phyloP scores from a whole-genome alignment of 805 yeast genomes.

The Komagataella ulmi region DNA sequence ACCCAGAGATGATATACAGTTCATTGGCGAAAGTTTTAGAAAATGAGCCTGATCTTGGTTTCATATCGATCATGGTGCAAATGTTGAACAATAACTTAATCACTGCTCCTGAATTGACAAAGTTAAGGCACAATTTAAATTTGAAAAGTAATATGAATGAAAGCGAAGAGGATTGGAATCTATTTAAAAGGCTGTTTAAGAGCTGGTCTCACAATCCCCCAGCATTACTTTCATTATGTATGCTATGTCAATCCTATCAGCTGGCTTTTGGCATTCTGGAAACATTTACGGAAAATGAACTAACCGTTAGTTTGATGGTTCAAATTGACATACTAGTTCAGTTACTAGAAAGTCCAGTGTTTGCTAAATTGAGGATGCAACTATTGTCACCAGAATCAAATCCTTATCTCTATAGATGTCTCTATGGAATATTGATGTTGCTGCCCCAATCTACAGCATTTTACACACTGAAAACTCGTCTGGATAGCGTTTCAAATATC shows the following conservation, averaged over 20 bases:
- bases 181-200: conserved; percentile 67
- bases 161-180: conserved; percentile 44
- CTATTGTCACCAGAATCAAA: conserved; percentile 75
- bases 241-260: conserved; percentile 80
- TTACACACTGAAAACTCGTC: conserved; percentile 63
- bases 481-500: conserved; percentile 43
- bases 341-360: conserved; percentile 83
- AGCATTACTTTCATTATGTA: conserved; percentile 73
- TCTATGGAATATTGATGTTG: conserved; percentile 87
- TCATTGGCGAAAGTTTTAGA: conserved; percentile 68
- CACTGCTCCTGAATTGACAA: conserved; percentile 70
- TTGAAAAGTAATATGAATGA: conserved; percentile 31
- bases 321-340: conserved; percentile 88
- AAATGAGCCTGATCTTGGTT: conserved; percentile 46
- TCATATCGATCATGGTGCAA: conserved; percentile 72
- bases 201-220: conserved; percentile 91
- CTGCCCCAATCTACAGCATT: conserved; percentile 91
- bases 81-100: conserved; percentile 76
- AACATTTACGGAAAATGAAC: conserved; percentile 70
- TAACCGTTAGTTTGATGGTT: conserved; percentile 63
- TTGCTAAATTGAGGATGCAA: conserved; percentile 75
- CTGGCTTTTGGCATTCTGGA: conserved; percentile 75
- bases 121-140: conserved; percentile 49
- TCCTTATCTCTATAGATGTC: conserved; percentile 72
- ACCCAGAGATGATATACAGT: conserved; percentile 73